Evolutionary conservation across 352 stramenopile genomes (phyloP), one percentile per base, ranked within the genome.

Genomic region (Pythium volutum): DNA sequence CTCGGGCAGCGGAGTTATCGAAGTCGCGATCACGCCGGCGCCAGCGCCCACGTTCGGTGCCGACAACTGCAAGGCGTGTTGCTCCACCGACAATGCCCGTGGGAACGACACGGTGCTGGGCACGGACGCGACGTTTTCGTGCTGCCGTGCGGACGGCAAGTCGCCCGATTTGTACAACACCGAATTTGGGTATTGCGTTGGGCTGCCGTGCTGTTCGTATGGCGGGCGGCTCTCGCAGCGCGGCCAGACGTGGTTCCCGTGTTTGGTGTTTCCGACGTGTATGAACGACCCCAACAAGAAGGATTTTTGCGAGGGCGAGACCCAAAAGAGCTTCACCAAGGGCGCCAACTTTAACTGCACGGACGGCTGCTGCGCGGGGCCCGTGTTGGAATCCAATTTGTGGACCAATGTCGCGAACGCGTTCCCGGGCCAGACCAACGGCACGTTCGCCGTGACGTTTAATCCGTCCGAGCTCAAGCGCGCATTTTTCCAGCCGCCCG

Each of bases 201-300:
- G 84, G 1, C 57, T 95, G 25, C 84, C 86, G 42, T 95, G 86
- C 50, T 95, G 86, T 55, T 73, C 69, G 23, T 92, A 89, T 58
- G 79, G 79, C 60, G 58, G 49, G 7, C 65, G 65, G 0, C 46
- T 22, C 16, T 56, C 81, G n/a, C 81, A 90, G 67, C 85, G 87
- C 43, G 75, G 77, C 39, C 74, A 87, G 49, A 74, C 80, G 34
- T 95, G 86, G 86, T 93, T 88, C 62, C 86, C 86, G 60, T 95
- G 86, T 53, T 57, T 93, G 54, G 66, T 83, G 4, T 95, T 93
- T 70, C 77, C 84, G 27, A 83, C 79, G 39, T 95, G 86, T 56
- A 70, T 83, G 51, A 80, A 80, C 41, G 77, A 93, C 70, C 67
- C 64, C 1, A 81, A 74, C 56, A 90, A 88, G 51, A 70, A 82